These are phyloP conservation scores for Hericium rajendrae DNA, from an alignment of 768 basidiomycete genomes.

Conservation along the genomic window DNA sequence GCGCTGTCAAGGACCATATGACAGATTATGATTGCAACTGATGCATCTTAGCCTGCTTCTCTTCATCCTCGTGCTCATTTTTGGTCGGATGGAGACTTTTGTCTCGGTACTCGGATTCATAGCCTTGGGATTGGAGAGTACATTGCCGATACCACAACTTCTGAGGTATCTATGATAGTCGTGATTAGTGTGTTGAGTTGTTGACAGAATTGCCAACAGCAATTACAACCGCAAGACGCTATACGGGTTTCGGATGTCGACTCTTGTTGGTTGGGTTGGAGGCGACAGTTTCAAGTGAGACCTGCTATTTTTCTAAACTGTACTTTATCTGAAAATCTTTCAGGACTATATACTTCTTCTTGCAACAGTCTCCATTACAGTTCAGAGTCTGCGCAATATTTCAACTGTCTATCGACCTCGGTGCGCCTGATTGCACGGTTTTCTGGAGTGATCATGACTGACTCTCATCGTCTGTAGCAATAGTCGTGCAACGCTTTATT, in stretches of 20 bases:
- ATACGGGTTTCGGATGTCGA: conserved; percentile 79
- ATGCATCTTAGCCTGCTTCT: conserved; percentile 40
- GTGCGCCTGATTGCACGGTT: conserved; percentile 25
- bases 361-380: conserved; percentile 61
- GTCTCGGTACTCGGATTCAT: conserved; percentile 61
- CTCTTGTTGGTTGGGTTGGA: conserved; percentile 73
- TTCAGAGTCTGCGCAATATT: conserved; percentile 81
- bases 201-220: conserved; percentile 28
- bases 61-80: conserved; percentile 66
- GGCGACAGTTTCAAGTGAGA: conserved; percentile 80
- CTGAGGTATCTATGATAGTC: conserved; percentile 42
- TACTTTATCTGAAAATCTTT: background rate
- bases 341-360: conserved; percentile 76
- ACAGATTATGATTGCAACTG: background rate
- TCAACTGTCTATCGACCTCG: conserved; percentile 69
- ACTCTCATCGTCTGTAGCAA: conserved; percentile 33
- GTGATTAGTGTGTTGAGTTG: conserved; percentile 1
- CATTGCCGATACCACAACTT: conserved; percentile 77
- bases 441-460: no score
- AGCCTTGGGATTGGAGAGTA: conserved; percentile 77
- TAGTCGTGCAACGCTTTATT: conserved; percentile 60
- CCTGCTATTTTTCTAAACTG: conserved; percentile 3
- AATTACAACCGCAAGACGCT: conserved; percentile 73
- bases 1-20: conserved; percentile 13
- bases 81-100: conserved; percentile 52